A percentile compares a stretch with the other conserved stretches of the same genome.
Evolutionary conservation across 805 yeast genomes (phyloP).

Genomic region (Cyberlindnera veronae): DNA sequence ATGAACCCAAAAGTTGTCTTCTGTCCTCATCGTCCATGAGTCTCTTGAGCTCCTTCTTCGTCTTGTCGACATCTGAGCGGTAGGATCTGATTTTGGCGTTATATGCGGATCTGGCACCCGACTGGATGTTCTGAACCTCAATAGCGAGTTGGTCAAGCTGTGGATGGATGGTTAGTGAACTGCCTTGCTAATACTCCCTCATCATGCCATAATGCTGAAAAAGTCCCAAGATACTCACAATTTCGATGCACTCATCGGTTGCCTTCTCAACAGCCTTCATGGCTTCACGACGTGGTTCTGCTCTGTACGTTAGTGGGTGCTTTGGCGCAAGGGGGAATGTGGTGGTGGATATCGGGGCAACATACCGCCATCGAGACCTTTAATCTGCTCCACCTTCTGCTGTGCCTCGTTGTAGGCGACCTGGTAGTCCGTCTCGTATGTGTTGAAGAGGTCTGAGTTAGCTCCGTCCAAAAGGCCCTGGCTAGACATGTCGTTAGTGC

Average conservation of each 20-base stretch:
- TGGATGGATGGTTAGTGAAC: not conserved
- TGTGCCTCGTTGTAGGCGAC: slow-evolving; percentile 67
- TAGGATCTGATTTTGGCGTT: slow-evolving; percentile 77
- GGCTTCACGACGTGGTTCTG: slow-evolving; percentile 49
- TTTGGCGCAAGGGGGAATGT: not conserved
- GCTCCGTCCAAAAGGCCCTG: slow-evolving; percentile 24
- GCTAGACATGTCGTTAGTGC: slow-evolving; percentile 21
- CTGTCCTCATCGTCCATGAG: slow-evolving; percentile 71
- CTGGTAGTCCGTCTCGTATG: slow-evolving; percentile 43
- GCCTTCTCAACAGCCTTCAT: slow-evolving; percentile 60
- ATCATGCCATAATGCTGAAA: not conserved
- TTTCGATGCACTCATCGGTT: slow-evolving; percentile 77
- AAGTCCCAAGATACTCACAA: slow-evolving; percentile 32
- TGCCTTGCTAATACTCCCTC: too few species aligned
- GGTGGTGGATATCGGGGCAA: slow-evolving; percentile 11
- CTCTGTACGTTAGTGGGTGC: slow-evolving; percentile 2
- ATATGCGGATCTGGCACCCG: slow-evolving; percentile 60
- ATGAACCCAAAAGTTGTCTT: slow-evolving; percentile 63
- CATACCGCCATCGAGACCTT: slow-evolving; percentile 43
- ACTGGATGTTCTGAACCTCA: slow-evolving; percentile 83
- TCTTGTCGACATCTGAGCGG: slow-evolving; percentile 54
- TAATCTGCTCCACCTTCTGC: slow-evolving; percentile 55
- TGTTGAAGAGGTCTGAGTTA: slow-evolving; percentile 26
- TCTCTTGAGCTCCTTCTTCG: slow-evolving; percentile 52
- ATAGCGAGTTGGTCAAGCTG: slow-evolving; percentile 79